phyloP scores from a whole-genome alignment of 169 alveolate species.

The Eimeria tenella region DNA sequence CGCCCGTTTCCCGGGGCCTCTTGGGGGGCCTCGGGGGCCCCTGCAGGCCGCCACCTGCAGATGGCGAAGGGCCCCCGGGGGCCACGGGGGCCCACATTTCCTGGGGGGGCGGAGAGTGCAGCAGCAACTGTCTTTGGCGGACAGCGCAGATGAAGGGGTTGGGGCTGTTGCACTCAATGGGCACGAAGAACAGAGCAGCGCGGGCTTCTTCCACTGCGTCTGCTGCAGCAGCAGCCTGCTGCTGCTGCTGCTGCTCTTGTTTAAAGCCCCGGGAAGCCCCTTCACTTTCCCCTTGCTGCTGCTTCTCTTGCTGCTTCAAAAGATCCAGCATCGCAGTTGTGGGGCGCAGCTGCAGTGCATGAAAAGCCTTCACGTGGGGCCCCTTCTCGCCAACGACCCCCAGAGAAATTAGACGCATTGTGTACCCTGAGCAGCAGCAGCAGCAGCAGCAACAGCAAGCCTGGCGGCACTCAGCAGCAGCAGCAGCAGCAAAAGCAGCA shows the following conservation, averaged over 20 bases:
- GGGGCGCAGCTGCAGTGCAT: conserved; percentile 78
- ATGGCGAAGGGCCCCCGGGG: conserved; percentile 5
- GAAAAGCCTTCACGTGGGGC: conserved; percentile 67
- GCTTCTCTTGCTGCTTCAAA: conserved; percentile 28
- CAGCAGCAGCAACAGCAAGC: background rate
- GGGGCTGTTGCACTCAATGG: conserved; percentile 48
- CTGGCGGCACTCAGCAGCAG: background rate
- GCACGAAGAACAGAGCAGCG: conserved; percentile 34
- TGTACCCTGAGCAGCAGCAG: conserved; percentile 57
- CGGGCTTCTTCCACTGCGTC: conserved; percentile 43
- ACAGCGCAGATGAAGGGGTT: conserved; percentile 1
- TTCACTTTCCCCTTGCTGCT: background rate
- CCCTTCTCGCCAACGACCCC: conserved; percentile 74
- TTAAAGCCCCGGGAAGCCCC: background rate
- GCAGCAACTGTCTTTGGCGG: conserved; percentile 43
- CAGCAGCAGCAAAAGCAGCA: conserved; percentile 29
- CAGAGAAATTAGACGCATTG: conserved; percentile 46
- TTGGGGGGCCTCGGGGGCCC: conserved; percentile 57
- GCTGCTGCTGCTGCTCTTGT: conserved; percentile 32
- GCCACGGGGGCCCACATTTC: background rate
- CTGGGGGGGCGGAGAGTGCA: background rate
- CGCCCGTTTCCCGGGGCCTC: conserved; percentile 63
- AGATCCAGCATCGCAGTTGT: conserved; percentile 9
- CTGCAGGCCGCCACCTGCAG: conserved; percentile 5
- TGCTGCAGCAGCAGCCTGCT: background rate